A percentile compares a stretch with the other conserved stretches of the same genome.
Conservation (phyloP, 1,284 basidiomycete species). For the Boletus sp. region DNA sequence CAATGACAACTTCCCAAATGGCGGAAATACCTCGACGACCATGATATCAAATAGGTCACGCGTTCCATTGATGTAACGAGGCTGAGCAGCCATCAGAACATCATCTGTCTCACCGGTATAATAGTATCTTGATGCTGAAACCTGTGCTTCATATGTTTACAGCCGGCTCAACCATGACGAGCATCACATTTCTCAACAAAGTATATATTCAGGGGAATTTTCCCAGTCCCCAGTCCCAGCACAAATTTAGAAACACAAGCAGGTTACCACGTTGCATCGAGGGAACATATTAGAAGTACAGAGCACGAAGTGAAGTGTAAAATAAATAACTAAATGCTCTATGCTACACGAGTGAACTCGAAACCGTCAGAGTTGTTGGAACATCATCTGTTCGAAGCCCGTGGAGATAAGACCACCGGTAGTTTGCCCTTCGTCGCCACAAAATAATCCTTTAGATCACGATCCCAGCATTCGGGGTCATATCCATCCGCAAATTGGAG, state of each 20-base stretch:
- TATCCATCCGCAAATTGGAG: slow-evolving; percentile 33
- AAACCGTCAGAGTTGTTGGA: slow-evolving; percentile 9
- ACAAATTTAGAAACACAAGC: slow-evolving; percentile 7
- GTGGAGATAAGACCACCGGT: slow-evolving; percentile 35
- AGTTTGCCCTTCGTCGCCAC: slow-evolving; percentile 31
- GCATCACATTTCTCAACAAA: slow-evolving; percentile 1
- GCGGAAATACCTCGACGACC: slow-evolving; percentile 17
- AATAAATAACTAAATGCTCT: slow-evolving; percentile 28
- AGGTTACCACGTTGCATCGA: slow-evolving; percentile 9
- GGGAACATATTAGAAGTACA: slow-evolving; percentile 23
- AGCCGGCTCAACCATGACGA: background rate
- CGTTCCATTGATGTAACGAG: slow-evolving; percentile 1
- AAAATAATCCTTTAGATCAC: slow-evolving; percentile 34
- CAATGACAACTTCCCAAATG: slow-evolving; percentile 13
- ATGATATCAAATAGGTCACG: background rate
- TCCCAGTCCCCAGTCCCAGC: slow-evolving; percentile 8
- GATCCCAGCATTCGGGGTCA: slow-evolving; percentile 30
- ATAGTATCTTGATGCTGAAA: background rate
- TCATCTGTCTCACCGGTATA: background rate
- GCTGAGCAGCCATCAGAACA: slow-evolving; percentile 1
- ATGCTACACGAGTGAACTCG: slow-evolving; percentile 23
- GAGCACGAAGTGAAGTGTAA: slow-evolving; percentile 6
- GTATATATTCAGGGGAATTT: slow-evolving; percentile 16
- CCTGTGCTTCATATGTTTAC: background rate
- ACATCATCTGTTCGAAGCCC: slow-evolving; percentile 20